Evolutionary conservation across 768 basidiomycete genomes (phyloP).

Genomic region (Favolaschia claudopus): DNA sequence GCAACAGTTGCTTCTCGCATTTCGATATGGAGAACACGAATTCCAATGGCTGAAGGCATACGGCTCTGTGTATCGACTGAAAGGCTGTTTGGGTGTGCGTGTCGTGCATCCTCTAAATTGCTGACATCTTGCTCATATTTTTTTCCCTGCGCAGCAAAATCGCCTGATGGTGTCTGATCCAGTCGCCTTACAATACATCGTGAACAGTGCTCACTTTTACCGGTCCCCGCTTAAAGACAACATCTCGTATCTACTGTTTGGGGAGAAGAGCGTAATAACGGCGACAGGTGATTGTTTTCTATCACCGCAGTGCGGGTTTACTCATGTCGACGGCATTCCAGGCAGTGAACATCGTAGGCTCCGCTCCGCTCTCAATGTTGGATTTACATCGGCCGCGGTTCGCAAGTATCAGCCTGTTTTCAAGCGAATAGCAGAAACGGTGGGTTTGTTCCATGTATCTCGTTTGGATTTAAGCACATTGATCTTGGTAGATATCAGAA

Average conservation of each 20-base stretch:
- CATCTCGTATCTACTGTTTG: not conserved
- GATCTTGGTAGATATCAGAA: not conserved
- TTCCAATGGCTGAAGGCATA: conserved; percentile 4
- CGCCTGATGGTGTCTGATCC: conserved; percentile 8
- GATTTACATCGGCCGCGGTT: not conserved
- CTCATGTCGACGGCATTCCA: not conserved
- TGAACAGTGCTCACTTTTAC: conserved; percentile 1
- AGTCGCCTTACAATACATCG: not conserved
- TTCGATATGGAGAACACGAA: conserved; percentile 4
- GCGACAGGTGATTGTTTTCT: not conserved
- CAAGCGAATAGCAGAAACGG: not conserved
- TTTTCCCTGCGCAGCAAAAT: not conserved
- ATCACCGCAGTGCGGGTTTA: not conserved
- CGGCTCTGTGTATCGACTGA: not conserved
- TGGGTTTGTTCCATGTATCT: too few species aligned
- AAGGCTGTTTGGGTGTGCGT: conserved; percentile 10
- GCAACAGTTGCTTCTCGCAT: not conserved
- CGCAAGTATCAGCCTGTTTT: not conserved
- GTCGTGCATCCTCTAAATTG: not conserved
- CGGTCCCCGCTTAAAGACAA: not conserved
- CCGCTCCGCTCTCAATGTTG: not conserved
- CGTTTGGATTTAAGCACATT: not conserved
- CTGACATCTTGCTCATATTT: too few species aligned
- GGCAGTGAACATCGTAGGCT: not conserved
- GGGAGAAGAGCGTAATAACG: not conserved